phyloP scores from a whole-genome alignment of 129 eudicot genomes.

The Oenanthe sinensis region DNA sequence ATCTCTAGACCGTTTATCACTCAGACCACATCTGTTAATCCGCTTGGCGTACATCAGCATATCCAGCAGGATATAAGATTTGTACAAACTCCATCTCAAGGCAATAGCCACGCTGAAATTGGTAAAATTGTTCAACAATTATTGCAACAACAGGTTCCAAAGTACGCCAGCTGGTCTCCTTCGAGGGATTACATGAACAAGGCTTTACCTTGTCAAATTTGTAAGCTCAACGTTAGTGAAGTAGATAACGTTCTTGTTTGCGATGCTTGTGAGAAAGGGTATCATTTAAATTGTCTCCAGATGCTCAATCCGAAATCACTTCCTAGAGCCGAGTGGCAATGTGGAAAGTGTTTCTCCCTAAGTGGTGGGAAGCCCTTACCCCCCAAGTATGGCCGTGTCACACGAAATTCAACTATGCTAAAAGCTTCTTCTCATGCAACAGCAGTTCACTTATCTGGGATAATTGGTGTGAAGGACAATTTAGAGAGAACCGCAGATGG shows the following conservation, averaged over 20 bases:
- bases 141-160: conserved; percentile 41
- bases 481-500: conserved; percentile 35
- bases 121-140: conserved; percentile 70
- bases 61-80: conserved; percentile 24
- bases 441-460: conserved; percentile 33
- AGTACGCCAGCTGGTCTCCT: conserved; percentile 72
- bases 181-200: conserved; percentile 91
- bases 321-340: conserved; percentile 92
- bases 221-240: conserved; percentile 47
- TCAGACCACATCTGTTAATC: conserved; percentile 32
- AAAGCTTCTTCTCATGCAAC: conserved; percentile 48
- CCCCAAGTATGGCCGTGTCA: conserved; percentile 95
- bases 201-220: conserved; percentile 71
- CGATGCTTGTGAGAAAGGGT: conserved; percentile 96
- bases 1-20: conserved; percentile 32
- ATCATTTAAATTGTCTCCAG: conserved; percentile 76
- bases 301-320: conserved; percentile 41
- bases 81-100: conserved; percentile 30
- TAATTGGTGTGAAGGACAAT: conserved; percentile 32
- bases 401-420: conserved; percentile 50
- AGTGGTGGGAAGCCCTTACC: conserved; percentile 84
- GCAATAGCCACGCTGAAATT: conserved; percentile 54
- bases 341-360: conserved; percentile 69
- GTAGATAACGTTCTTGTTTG: conserved; percentile 75
- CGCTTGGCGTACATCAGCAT: conserved; percentile 26